Base-by-base conservation (phyloP, 2,329 filamentous ascomycete genomes). In the Acarospora socialis region DNA sequence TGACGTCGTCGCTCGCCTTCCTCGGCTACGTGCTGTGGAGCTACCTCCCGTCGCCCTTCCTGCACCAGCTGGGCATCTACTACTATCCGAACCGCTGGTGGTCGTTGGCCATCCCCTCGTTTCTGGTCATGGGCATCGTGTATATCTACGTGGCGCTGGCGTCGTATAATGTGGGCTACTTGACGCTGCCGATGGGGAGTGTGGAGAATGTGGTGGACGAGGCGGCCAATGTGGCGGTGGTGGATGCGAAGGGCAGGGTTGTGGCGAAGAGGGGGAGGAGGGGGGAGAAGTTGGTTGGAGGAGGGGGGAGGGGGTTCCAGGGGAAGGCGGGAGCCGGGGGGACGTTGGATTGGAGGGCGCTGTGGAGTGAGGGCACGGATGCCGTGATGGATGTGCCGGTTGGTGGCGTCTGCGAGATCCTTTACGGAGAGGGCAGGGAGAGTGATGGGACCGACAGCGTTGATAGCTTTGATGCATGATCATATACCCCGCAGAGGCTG, bases 31-130 rank as follows among this genome's bases (percentile, higher is more conserved):
- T 78, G 14, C 60, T 78, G 7, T 94, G 86, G 90, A 80, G 80
- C 9, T 95, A 90, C 57, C 73, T 95, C 4, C 90, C 90, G 0
- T 82, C 80, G 15, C 84, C 86, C 0, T 84, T 95, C 53, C 68
- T 98, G 25, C 84, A 93, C 53, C 82, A 82, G 37, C 69, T 98
- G 35, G 87, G 90, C 13, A 92, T 98, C 36, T 77, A 84, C 59
- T 95, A 95, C 65, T 98, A 94, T 48, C 90, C 90, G 1, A 84
- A 94, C 54, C 74, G 90, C 28, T 98, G 90, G 90, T 98, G 90
- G 90, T 82, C 81, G 28, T 69, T 98, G 13, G 90, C 90, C 1
- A 74, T 94, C 9, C 90, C 90, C 0, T 77, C 81, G 4, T 95
- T 84, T 63, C 63, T 94, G 19, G 86, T 94, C 34, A 86, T 90